phyloP scores from a whole-genome alignment of 208 protist genomes.

The Acanthamoeba sp. region DNA sequence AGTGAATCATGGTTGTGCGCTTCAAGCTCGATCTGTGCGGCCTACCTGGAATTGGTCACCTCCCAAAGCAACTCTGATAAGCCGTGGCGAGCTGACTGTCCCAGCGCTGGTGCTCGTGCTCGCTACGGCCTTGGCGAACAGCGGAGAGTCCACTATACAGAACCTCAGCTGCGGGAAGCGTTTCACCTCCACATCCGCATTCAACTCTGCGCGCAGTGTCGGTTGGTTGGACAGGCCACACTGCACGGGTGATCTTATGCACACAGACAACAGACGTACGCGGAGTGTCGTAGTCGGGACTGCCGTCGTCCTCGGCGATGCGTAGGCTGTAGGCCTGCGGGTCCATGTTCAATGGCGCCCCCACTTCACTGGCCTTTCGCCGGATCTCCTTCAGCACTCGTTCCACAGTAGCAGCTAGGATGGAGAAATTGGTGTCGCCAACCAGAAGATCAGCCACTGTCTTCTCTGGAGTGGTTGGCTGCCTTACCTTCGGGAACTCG shows the following conservation, averaged over 20 bases:
- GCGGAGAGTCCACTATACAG: not conserved
- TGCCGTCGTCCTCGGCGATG: conserved; percentile 48
- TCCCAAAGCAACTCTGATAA: not conserved
- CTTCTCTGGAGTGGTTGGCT: too few relatives aligned
- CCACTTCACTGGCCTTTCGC: not conserved
- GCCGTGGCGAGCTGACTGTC: not conserved
- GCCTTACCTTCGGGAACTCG: not conserved
- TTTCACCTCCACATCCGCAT: not conserved
- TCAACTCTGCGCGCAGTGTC: not conserved
- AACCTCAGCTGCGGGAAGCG: conserved; percentile 16
- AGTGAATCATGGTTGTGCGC: too few relatives aligned
- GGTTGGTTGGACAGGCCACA: too few relatives aligned
- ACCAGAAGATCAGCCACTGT: too few relatives aligned
- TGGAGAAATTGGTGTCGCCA: too few relatives aligned
- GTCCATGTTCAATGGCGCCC: not conserved
- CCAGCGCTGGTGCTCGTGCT: not conserved
- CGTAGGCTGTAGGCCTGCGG: conserved; percentile 35
- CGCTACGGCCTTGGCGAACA: not conserved
- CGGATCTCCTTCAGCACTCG: not conserved
- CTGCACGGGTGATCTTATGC: not conserved
- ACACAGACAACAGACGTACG: not conserved
- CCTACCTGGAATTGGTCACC: conserved; percentile 15
- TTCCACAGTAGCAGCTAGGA: not conserved
- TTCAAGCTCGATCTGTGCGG: not conserved
- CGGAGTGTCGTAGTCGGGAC: conserved; percentile 3